phyloP scores from a whole-genome alignment of 2,329 filamentous ascomycete species.

The Lachnellula arida region DNA sequence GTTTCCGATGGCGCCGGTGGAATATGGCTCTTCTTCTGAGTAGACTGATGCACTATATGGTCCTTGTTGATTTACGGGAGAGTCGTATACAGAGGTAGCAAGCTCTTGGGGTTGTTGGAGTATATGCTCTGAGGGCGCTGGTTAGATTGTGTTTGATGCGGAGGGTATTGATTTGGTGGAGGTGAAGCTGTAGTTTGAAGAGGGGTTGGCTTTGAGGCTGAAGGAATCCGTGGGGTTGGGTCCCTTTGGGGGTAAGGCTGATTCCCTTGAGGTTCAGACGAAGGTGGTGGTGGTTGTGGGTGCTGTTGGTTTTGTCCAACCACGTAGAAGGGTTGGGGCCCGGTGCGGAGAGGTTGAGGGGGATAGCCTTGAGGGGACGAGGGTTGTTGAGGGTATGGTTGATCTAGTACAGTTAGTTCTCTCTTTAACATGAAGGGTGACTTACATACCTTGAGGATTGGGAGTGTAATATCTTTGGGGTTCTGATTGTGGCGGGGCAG shows the following conservation, averaged over 20 bases:
- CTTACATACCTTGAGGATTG: slow-evolving; percentile 38
- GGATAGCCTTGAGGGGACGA: slow-evolving; percentile 52
- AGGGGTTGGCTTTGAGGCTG: slow-evolving; percentile 42
- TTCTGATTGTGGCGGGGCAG: slow-evolving; percentile 46
- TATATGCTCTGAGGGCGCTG: slow-evolving; percentile 64
- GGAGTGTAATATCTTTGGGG: slow-evolving; percentile 67
- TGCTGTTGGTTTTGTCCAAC: slow-evolving; percentile 36
- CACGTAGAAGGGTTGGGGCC: slow-evolving; percentile 61
- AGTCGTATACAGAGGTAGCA: slow-evolving; percentile 72
- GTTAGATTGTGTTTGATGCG: slow-evolving; percentile 38
- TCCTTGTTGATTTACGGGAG: slow-evolving; percentile 51
- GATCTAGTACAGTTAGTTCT: slow-evolving; percentile 16
- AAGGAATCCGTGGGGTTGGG: slow-evolving; percentile 45
- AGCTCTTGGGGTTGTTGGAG: slow-evolving; percentile 67
- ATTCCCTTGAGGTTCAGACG: slow-evolving; percentile 32
- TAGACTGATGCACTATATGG: slow-evolving; percentile 28
- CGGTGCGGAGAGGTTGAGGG: slow-evolving; percentile 46
- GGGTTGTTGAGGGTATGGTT: slow-evolving; percentile 44
- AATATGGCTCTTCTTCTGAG: slow-evolving; percentile 28
- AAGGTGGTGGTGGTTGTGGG: slow-evolving; percentile 29
- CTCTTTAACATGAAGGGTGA: slow-evolving; percentile 3
- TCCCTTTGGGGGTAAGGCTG: slow-evolving; percentile 49
- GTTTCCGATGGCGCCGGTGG: slow-evolving; percentile 15
- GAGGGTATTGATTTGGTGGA: slow-evolving; percentile 43
- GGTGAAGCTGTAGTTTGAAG: slow-evolving; percentile 50